Evolutionary conservation across 2,329 filamentous ascomycete genomes (phyloP).

Genomic region (Ceratocystis albifundus): DNA sequence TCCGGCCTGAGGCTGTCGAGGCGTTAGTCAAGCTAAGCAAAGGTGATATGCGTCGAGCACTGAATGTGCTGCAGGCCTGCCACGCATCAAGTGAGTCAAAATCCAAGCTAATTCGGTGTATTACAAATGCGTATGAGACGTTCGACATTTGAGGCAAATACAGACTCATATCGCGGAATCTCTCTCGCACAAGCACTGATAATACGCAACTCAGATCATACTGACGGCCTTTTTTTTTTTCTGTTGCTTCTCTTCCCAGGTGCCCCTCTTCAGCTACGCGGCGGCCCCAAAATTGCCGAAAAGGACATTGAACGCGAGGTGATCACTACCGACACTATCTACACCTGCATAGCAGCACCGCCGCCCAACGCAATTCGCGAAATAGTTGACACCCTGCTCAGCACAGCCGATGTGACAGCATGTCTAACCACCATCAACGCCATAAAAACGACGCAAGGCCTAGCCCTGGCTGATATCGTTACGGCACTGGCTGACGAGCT

Average conservation of each 20-base stretch:
- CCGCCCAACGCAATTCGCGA: slow-evolving; percentile 77
- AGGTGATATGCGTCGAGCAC: slow-evolving; percentile 86
- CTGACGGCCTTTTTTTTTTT: slow-evolving; percentile 9
- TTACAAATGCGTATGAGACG: background rate
- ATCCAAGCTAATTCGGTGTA: background rate
- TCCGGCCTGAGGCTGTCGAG: slow-evolving; percentile 67
- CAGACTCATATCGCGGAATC: background rate
- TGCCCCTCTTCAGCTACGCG: slow-evolving; percentile 53
- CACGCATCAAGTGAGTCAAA: slow-evolving; percentile 67
- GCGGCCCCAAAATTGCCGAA: slow-evolving; percentile 48
- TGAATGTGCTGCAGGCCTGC: slow-evolving; percentile 94
- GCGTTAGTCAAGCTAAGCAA: slow-evolving; percentile 79
- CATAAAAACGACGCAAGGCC: slow-evolving; percentile 70
- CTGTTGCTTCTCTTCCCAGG: slow-evolving; percentile 34
- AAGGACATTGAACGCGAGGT: slow-evolving; percentile 60
- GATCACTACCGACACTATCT: slow-evolving; percentile 86
- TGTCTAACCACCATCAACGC: slow-evolving; percentile 81
- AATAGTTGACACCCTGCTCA: slow-evolving; percentile 73
- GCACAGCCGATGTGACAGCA: slow-evolving; percentile 75
- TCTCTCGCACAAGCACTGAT: background rate
- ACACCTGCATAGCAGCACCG: slow-evolving; percentile 92
- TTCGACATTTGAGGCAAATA: background rate
- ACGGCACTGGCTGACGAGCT: slow-evolving; percentile 77
- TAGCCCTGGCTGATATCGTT: slow-evolving; percentile 88
- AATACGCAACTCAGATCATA: background rate